phyloP scores from a whole-genome alignment of 495 filamentous ascomycete genomes.

The Saxophila tyrrhenica region DNA sequence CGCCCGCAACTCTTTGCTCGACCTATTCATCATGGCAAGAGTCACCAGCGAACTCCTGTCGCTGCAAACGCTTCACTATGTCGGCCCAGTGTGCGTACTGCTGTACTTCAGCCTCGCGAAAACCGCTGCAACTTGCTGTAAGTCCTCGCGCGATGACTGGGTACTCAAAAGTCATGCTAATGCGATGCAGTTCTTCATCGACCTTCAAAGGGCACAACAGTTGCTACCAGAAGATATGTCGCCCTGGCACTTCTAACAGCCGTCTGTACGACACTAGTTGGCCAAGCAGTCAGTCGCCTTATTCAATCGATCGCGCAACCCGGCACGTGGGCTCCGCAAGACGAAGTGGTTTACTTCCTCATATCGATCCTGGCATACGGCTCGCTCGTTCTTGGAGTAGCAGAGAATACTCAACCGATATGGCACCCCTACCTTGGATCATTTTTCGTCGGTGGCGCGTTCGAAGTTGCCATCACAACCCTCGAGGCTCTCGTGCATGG shows the following conservation, averaged over 20 bases:
- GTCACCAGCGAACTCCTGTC: neutral
- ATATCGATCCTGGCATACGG: conserved; percentile 6
- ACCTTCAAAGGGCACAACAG: neutral
- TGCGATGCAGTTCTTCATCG: conserved; percentile 1
- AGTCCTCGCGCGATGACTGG: neutral
- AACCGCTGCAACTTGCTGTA: conserved; percentile 5
- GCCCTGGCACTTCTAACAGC: neutral
- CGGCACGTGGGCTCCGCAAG: conserved; percentile 3
- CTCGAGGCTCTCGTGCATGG: conserved; percentile 1
- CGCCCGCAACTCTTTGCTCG: too few relatives aligned
- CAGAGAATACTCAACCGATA: conserved; percentile 3
- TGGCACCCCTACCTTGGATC: conserved; percentile 12
- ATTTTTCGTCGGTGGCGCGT: neutral
- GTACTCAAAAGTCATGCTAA: neutral
- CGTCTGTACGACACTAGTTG: conserved; percentile 1
- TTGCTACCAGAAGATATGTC: neutral
- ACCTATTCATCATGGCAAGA: neutral
- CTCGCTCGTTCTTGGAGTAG: conserved; percentile 4
- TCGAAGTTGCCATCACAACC: conserved; percentile 5
- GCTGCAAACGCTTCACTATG: conserved; percentile 9
- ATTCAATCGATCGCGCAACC: neutral
- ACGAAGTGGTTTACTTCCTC: conserved; percentile 8
- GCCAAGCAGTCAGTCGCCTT: conserved; percentile 5
- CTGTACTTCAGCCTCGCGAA: conserved; percentile 9
- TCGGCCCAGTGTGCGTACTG: neutral